Base-by-base conservation (phyloP, 768 basidiomycete genomes). In the Kwoniella shandongensis region DNA sequence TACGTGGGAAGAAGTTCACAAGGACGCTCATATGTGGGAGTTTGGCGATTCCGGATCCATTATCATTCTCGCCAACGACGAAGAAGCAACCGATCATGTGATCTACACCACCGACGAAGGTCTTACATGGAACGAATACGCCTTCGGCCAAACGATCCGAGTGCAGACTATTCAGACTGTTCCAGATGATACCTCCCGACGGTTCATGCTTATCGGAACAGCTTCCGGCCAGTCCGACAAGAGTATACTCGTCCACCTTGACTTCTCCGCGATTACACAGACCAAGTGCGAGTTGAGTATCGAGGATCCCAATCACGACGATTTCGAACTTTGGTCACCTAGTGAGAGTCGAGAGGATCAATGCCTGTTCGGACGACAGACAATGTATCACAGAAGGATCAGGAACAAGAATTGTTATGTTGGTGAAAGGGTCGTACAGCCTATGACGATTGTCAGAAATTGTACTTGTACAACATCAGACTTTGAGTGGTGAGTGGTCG, bases 1-100 rank as follows among this genome's bases (percentile, higher is more conserved):
- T 78, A 91, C 89, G 0, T 99, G 96, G 96, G 85, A 96, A 73
- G 96, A 99, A 78, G 87, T 99, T 0, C 92, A 92, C 80, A 99
- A 99, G 74, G 93, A 94, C 64, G 94, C 96, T 0, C 88, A 98
- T 72, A 81, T 97, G 36, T 99, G 91, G 91, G 92, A 93, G 74
- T 98, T 94, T 67, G 94, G 94, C 26, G 96, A 98, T 78, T 94
- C 90, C 0, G 96, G 96, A 4, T 92, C 93, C 1, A 81, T 99
- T 55, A 81, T 98, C 32, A 80, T 99, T 65, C 87, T 99, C 79
- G 91, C 85, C 41, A 97, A 98, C 76, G 96, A 99, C 75, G 94
- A 98, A 73, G 87, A 87, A 57, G 84, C 92, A 0, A 93, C 89
- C 2, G 88, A 96, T 67, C 86, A 88, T 60, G 82, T 98, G 41